Conservation (phyloP, 2,329 filamentous ascomycete species). For the Esteya vermicola region DNA sequence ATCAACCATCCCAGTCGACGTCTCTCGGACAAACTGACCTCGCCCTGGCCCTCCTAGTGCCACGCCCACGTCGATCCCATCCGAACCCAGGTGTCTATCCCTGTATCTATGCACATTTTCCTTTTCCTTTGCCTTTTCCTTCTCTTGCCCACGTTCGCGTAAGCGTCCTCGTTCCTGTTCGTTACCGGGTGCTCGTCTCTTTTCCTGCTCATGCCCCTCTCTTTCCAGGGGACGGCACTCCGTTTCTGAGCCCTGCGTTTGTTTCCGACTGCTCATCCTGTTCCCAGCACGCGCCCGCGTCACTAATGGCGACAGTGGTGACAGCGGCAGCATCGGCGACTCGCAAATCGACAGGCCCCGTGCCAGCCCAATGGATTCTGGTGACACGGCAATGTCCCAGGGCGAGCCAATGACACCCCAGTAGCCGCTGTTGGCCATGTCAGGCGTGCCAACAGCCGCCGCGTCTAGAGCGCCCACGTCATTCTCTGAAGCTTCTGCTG, state of each 20-base stretch:
- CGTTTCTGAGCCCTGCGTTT: too few relatives aligned
- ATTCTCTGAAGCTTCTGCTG: too few relatives aligned
- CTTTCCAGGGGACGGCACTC: too few relatives aligned
- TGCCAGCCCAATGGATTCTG: conserved; percentile 18
- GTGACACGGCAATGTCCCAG: conserved; percentile 3
- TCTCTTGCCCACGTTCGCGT: neutral
- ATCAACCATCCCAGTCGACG: conserved; percentile 16
- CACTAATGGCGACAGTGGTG: conserved; percentile 1
- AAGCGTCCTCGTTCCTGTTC: neutral
- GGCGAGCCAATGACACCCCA: neutral
- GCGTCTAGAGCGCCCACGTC: too few relatives aligned
- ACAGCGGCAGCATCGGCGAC: neutral
- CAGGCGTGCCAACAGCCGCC: neutral
- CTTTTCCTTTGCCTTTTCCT: neutral
- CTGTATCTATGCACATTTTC: neutral
- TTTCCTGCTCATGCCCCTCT: too few relatives aligned
- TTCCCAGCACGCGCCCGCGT: too few relatives aligned
- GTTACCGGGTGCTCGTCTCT: too few relatives aligned
- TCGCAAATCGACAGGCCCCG: conserved; percentile 17
- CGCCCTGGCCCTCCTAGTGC: conserved; percentile 5
- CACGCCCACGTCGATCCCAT: neutral
- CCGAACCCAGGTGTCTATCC: too few relatives aligned
- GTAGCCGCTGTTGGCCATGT: too few relatives aligned
- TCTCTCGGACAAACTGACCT: conserved; percentile 8
- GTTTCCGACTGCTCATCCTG: too few relatives aligned